Evolutionary conservation across 2,329 filamentous ascomycete species (phyloP), one percentile per base, ranked within the genome.

Genomic region (Talaromyces islandicus): DNA sequence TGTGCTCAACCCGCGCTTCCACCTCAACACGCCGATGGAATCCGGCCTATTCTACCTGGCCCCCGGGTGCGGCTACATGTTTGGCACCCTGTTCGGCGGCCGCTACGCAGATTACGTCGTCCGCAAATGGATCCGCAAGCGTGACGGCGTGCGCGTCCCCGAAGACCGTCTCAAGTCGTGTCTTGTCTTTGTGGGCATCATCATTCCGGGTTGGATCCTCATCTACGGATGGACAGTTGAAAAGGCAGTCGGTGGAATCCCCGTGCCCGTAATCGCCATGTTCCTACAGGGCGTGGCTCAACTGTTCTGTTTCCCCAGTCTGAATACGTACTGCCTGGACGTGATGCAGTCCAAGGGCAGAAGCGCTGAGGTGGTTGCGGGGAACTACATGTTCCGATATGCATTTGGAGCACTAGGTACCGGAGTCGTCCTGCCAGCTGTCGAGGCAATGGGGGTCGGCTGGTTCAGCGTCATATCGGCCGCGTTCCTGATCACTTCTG

Each of bases 321-420:
- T 92, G 63, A 92, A 92, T 71, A 90, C 89, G 0, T 92, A 94
- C 74, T 92, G 89, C 70, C 75, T 94, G 46, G 90, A 94, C 71
- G 89, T 93, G 12, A 91, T 92, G 86, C 88, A 88, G 64, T 69
- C 72, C 2, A 71, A 69, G 24, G 80, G 80, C 1, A 78, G 83
- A 30, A 85, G 85, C 50, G 84, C 87, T 3, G 90, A 94, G 68
- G 88, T 93, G 3, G 85, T 91, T 50, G 89, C 89, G 0, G 88
- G 89, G 0, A 94, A 93, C 71, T 94, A 92, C 72, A 85, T 91
- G 67, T 79, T 90, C 56, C 81, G 90, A 6, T 94, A 93, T 71
- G 69, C 91, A 6, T 89, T 92, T 65, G 90, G 86, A 0, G 89
- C 88, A 11, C 74, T 84, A 4, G 89, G 85, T 0, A 89, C 86